phyloP scores from a whole-genome alignment of 2,329 filamentous ascomycete genomes.

The Phoma sp. region DNA sequence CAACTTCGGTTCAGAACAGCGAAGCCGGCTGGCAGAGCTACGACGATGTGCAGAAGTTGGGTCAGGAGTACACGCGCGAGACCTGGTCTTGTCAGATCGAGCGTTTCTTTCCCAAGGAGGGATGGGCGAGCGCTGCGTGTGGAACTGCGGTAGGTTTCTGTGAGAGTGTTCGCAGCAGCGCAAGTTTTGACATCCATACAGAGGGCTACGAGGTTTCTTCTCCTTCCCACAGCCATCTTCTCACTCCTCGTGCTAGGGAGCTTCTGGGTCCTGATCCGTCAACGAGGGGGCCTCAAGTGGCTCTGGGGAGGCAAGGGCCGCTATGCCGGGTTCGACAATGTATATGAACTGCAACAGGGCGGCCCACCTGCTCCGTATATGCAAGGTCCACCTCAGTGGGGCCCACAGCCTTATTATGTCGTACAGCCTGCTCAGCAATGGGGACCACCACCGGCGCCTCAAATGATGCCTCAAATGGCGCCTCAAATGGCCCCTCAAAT shows the following conservation, averaged over 20 bases:
- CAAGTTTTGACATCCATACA: conserved; percentile 2
- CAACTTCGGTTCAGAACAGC: conserved; percentile 25
- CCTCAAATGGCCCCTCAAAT: conserved; percentile 2
- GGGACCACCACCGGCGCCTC: conserved; percentile 11
- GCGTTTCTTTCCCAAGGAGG: conserved; percentile 20
- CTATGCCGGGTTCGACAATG: conserved; percentile 35
- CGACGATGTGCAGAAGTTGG: conserved; percentile 22
- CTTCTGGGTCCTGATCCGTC: conserved; percentile 27
- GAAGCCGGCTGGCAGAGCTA: conserved; percentile 25
- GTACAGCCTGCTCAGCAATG: conserved; percentile 16
- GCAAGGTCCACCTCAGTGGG: conserved; percentile 4
- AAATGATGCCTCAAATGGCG: neutral
- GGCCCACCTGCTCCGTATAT: neutral
- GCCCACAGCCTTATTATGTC: conserved; percentile 3
- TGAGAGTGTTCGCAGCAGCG: neutral
- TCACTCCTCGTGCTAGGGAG: conserved; percentile 25
- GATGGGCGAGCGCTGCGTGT: conserved; percentile 35
- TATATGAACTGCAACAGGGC: conserved; percentile 25
- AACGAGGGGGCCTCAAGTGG: conserved; percentile 38
- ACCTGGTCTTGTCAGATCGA: conserved; percentile 38
- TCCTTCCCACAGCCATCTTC: conserved; percentile 31
- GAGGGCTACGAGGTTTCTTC: conserved; percentile 34
- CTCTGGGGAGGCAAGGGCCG: conserved; percentile 33
- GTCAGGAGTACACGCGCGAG: conserved; percentile 30
- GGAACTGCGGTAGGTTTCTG: conserved; percentile 25